Base-by-base conservation (phyloP, 345 rosid genomes). In the Ricinus communis region DNA sequence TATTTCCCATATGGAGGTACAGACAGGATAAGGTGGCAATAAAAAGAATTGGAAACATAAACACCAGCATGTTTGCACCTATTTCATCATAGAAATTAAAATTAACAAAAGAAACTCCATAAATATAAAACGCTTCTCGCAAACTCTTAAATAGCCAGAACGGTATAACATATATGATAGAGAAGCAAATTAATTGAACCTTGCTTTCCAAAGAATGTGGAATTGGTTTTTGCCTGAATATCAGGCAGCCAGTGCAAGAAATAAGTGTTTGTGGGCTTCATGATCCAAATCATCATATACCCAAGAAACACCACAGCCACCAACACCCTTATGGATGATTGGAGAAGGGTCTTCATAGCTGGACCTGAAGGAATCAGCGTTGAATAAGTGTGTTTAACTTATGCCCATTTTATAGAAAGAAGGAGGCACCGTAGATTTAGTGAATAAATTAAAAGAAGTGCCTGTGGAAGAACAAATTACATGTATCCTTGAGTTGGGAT, bases 231-330 rank as follows among this genome's bases (percentile, higher is more conserved):
- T 41, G 69, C 19, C 52, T 77, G 70, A 82, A 91, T 55, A 40
- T 31, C 14, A 36, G 78, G 82, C 59, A 28, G 33, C 96, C 94
- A 90, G 22, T 47, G 46, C 14, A 47, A 55, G 62, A 65, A 61
- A 72, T 74, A 91, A 5, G 86, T 85, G 57, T 71, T 76, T 54
- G 96, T 88, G 47, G 97, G 87, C 79, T 67, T 72, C 88, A 91
- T 70, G 70, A 85, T 74, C 97, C 93, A 91, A 59, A 91, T 62
- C 85, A 89, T 50, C 59, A 88, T 64, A 65, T 67, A 81, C 16
- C 93, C 96, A 31, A 85, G 58, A 69, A 79, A 78, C 11, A 85
- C 69, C 24, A 74, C 62, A 68, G 70, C 65, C 12, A 76, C 18
- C 56, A 90, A 40, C n/a, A 82, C 33, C 86, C 74, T 81, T 31